phyloP scores from a whole-genome alignment of 1,284 basidiomycete genomes.

The Sporisorium graminicola region DNA sequence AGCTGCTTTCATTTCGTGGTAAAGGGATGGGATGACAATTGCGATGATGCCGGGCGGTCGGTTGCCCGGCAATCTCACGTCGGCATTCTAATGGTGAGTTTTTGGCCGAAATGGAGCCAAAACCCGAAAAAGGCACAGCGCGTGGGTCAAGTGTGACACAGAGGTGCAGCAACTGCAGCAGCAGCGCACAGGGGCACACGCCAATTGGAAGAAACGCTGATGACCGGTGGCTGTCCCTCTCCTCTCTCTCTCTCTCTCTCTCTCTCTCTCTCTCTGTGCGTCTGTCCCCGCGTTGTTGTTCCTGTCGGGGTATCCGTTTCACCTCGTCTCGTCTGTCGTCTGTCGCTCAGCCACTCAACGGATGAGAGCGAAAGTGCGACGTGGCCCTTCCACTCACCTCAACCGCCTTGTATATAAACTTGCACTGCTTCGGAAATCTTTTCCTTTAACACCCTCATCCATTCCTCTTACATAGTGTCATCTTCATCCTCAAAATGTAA shows the following conservation, averaged over 20 bases:
- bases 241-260: background rate
- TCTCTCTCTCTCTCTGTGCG: background rate
- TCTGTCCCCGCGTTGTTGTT: too few species aligned
- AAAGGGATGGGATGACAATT: background rate
- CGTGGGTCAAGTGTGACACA: conserved; percentile 2
- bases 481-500: conserved; percentile 27
- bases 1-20: background rate
- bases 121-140: background rate
- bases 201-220: background rate
- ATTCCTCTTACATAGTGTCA: background rate
- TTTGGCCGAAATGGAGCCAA: background rate
- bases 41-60: background rate
- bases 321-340: background rate
- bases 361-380: background rate
- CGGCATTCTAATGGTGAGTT: conserved; percentile 12
- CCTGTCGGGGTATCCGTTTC: background rate
- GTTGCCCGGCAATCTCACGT: conserved; percentile 18
- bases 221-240: background rate
- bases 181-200: background rate
- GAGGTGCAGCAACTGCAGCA: background rate
- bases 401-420: conserved; percentile 23
- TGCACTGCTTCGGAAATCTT: conserved; percentile 11
- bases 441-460: conserved; percentile 4
- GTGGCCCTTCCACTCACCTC: background rate
- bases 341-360: background rate